phyloP scores from a whole-genome alignment of 345 rosid species.

The Syzygium grande region DNA sequence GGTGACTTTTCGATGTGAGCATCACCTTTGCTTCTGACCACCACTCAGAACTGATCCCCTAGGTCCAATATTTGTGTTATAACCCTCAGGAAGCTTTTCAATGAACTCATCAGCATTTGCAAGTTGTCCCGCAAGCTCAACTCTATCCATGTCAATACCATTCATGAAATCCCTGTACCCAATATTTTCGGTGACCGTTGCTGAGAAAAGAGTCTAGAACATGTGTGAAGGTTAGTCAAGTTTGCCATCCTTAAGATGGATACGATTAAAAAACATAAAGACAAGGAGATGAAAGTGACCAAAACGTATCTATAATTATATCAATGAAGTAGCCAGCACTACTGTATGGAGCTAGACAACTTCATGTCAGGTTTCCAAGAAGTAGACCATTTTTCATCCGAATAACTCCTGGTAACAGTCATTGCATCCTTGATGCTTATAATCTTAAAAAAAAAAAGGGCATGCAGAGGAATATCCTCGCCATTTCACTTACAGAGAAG shows the following conservation, averaged over 20 bases:
- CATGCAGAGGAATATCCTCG: not conserved
- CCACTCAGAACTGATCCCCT: constrained; percentile 90
- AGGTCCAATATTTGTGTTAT: constrained; percentile 67
- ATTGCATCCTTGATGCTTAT: not conserved
- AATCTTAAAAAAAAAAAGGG: not conserved
- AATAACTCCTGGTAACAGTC: not conserved
- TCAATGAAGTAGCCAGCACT: not conserved
- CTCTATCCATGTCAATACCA: constrained; percentile 66
- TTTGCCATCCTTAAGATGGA: not conserved
- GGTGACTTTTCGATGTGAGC: not conserved
- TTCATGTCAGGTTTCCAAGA: not conserved
- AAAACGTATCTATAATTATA: not conserved
- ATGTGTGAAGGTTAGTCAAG: constrained; percentile 5
- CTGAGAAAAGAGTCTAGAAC: constrained; percentile 74
- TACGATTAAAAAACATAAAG: not conserved
- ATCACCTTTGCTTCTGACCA: constrained; percentile 93
- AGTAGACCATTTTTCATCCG: not conserved
- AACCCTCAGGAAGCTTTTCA: constrained; percentile 66
- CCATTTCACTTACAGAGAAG: not conserved
- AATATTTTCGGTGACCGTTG: constrained; percentile 92
- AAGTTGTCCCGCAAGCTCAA: constrained; percentile 57
- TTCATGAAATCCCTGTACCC: constrained; percentile 73
- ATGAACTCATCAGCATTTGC: constrained; percentile 94
- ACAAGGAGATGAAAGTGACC: not conserved
- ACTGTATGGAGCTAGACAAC: not conserved